Evolutionary conservation across 75 land plant species (phyloP).

Genomic region (Pseudotsuga menziesii): DNA sequence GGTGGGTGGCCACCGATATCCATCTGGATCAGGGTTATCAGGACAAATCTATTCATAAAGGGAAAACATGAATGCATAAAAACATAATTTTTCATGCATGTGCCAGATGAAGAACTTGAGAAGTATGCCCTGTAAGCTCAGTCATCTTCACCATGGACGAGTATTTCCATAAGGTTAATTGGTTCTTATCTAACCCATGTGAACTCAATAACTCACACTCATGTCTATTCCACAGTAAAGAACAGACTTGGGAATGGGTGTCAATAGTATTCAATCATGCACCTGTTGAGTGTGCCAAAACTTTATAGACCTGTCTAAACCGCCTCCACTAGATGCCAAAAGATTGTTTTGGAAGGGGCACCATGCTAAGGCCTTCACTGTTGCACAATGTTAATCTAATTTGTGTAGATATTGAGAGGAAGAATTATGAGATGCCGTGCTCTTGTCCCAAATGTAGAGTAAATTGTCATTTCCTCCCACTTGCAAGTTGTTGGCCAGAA

Average conservation of each 20-base stretch:
- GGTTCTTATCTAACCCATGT: constrained; percentile 80
- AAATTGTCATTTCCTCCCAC: constrained; percentile 80
- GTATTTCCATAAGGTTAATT: constrained; percentile 83
- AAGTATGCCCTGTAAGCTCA: constrained; percentile 62
- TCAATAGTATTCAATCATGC: constrained; percentile 67
- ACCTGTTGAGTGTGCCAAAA: constrained; percentile 63
- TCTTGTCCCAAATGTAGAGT: constrained; percentile 58
- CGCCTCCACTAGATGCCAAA: constrained; percentile 54
- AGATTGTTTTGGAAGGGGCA: constrained; percentile 66
- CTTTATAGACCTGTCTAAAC: constrained; percentile 40
- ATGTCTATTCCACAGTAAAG: constrained; percentile 75
- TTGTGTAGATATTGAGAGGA: constrained; percentile 51
- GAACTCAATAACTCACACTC: constrained; percentile 85
- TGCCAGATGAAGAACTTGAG: constrained; percentile 50
- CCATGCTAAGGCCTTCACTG: constrained; percentile 80
- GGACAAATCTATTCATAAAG: background rate
- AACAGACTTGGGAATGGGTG: constrained; percentile 75
- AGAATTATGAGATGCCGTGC: constrained; percentile 22
- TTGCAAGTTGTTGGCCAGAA: constrained; percentile 66
- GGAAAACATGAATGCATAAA: background rate
- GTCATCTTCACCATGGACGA: constrained; percentile 76
- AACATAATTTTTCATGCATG: constrained; percentile 16
- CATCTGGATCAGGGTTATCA: too few relatives aligned
- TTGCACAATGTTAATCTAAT: constrained; percentile 56
- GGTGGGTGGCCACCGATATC: too few relatives aligned